These are phyloP conservation scores for Exophiala aquamarina DNA, from an alignment of 2,329 filamentous ascomycete species.

Conservation along the genomic window DNA sequence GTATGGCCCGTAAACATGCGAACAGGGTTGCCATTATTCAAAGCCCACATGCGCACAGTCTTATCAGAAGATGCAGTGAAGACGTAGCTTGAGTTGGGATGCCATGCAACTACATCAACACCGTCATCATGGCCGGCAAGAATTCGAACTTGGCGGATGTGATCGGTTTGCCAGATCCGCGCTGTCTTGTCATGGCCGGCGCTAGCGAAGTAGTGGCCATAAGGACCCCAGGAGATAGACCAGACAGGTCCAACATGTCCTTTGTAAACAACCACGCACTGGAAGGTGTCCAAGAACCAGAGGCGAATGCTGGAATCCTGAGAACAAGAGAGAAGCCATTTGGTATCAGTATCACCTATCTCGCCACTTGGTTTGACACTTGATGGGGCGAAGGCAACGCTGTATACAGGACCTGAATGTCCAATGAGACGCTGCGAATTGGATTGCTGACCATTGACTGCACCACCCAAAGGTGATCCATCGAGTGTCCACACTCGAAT, in stretches of 20 bases:
- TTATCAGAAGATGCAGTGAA: slow-evolving; percentile 94
- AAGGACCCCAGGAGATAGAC: slow-evolving; percentile 85
- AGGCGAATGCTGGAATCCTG: slow-evolving; percentile 85
- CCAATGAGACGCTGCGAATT: slow-evolving; percentile 79
- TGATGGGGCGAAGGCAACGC: slow-evolving; percentile 82
- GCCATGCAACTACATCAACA: slow-evolving; percentile 89
- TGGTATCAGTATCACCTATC: slow-evolving; percentile 56
- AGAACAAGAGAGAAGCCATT: slow-evolving; percentile 82
- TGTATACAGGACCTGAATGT: slow-evolving; percentile 85
- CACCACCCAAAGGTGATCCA: slow-evolving; percentile 74
- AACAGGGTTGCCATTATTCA: slow-evolving; percentile 82
- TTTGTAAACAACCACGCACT: slow-evolving; percentile 91
- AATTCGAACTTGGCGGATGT: slow-evolving; percentile 82
- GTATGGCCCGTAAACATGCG: slow-evolving; percentile 90
- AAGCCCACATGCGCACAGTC: slow-evolving; percentile 95
- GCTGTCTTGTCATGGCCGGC: slow-evolving; percentile 87
- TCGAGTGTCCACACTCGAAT: slow-evolving; percentile 93
- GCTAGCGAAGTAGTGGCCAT: slow-evolving; percentile 91
- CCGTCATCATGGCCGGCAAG: slow-evolving; percentile 91
- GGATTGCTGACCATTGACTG: slow-evolving; percentile 62
- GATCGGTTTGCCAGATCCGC: slow-evolving; percentile 88
- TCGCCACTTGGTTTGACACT: slow-evolving; percentile 49
- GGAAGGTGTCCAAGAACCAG: slow-evolving; percentile 90
- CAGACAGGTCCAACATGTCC: slow-evolving; percentile 88
- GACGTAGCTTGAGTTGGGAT: slow-evolving; percentile 89